Evolutionary conservation across 208 protist species (phyloP).

Genomic region (Naegleria lovaniensis): DNA sequence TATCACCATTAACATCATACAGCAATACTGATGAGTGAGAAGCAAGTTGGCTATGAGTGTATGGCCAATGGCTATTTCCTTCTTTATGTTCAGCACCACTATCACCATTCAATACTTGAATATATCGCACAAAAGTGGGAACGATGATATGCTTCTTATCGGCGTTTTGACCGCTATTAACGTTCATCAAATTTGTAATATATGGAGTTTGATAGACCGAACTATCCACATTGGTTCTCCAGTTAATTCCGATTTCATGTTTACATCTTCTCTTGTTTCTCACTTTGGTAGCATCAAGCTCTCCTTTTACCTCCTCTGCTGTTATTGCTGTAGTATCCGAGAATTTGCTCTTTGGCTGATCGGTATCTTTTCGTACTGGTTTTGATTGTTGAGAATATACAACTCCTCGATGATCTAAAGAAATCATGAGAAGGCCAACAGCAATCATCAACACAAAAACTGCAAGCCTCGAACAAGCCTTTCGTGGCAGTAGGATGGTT

Average conservation of each 20-base stretch:
- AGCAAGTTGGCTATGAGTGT: neutral
- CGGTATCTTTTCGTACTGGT: neutral
- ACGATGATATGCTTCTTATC: neutral
- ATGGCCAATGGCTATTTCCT: neutral
- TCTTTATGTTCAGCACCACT: conserved; percentile 1
- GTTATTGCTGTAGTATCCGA: neutral
- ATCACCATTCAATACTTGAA: conserved; percentile 17
- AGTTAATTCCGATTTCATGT: neutral
- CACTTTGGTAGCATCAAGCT: neutral
- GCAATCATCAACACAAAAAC: no score
- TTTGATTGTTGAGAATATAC: neutral
- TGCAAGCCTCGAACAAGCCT: no score
- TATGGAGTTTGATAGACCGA: neutral
- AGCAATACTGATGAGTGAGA: neutral
- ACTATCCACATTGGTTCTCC: neutral
- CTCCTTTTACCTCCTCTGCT: neutral
- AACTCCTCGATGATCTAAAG: no score
- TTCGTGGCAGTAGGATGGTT: no score
- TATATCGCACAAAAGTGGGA: conserved; percentile 12
- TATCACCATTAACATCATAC: conserved; percentile 15
- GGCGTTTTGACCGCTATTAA: no score
- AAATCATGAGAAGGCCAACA: no score
- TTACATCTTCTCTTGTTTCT: neutral
- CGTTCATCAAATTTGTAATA: neutral
- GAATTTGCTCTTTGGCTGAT: neutral